Evolutionary conservation across 495 filamentous ascomycete genomes (phyloP), one percentile per base, ranked within the genome.

Genomic region (Xylaria nigripes): DNA sequence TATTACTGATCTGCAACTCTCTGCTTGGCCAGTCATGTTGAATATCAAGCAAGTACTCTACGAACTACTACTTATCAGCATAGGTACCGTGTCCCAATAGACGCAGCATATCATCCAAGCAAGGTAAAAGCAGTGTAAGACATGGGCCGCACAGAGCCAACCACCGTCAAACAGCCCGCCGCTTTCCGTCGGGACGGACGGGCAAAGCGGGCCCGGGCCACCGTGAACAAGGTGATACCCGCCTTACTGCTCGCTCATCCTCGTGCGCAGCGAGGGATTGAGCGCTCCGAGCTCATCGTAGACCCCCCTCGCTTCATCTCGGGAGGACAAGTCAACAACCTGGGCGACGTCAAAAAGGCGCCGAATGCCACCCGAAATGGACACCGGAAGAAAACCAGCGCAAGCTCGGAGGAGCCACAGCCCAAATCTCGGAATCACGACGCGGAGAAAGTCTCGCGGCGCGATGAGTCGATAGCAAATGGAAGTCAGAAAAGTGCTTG

Each of bases 221-320:
- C 77, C 24, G 64, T 79, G 54, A 76, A 78, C 58, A 76, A 73
- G 45, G 68, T 64, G 45, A 70, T 82, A 21, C 80, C 80, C 6
- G 67, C 75, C 7, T 51, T 81, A 10, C 57, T 82, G 1, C 63
- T 68, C 6, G 64, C 70, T 1, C 71, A 76, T 59, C 61, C 72
- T 22, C 72, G 77, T 21, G 79, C 78, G 2, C 65, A 71, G 10
- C 66, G 61, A n/a, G 79, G 78, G 15, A 58, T 78, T 29, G 72
- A 76, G 21, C 66, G 57, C 13, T 70, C 71, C 21, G 72, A 81
- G 58, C 61, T 82, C 25, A 66, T 81, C 42, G 59, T 70, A 21
- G 72, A 75, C 51, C 70, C 71, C 3, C 64, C 57, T 27, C 43
- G 29, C 2, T 8, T 34, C 45, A 10, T 6, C 43, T 24, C 43